Evolutionary conservation across 495 filamentous ascomycete species (phyloP).

Genomic region (Halenospora varia): DNA sequence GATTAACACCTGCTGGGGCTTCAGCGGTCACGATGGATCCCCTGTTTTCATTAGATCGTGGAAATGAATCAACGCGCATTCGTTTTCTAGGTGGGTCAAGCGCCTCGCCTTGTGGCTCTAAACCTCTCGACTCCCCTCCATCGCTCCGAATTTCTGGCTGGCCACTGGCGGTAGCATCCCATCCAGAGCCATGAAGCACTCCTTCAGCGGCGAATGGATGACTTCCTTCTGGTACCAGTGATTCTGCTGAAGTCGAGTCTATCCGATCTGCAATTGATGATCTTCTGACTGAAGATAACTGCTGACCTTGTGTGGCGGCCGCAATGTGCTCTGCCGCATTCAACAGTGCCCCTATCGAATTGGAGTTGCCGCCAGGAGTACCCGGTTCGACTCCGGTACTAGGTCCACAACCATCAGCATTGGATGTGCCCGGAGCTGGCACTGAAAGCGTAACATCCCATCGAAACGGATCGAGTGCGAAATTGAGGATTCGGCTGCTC

Average conservation of each 20-base stretch:
- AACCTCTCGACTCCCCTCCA: not conserved
- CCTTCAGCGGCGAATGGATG: not conserved
- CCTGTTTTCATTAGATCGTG: conserved; percentile 1
- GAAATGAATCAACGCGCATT: conserved; percentile 1
- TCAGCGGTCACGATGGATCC: conserved; percentile 5
- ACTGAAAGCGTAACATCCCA: too few species aligned
- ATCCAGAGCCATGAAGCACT: conserved; percentile 1
- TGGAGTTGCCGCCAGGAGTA: too few species aligned
- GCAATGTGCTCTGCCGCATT: too few species aligned
- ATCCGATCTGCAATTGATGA: not conserved
- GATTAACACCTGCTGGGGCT: conserved; percentile 1
- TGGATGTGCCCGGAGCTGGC: too few species aligned
- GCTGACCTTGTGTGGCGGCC: too few species aligned
- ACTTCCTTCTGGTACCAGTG: not conserved
- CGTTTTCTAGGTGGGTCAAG: conserved; percentile 2
- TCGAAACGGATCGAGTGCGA: too few species aligned
- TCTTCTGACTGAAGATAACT: not conserved
- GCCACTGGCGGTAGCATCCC: conserved; percentile 1
- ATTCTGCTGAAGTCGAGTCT: not conserved
- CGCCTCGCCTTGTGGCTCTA: conserved; percentile 1
- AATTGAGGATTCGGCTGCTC: too few species aligned
- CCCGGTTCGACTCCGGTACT: too few species aligned
- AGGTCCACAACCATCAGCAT: too few species aligned
- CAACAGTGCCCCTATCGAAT: too few species aligned
- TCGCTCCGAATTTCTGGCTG: conserved; percentile 1